phyloP scores from a whole-genome alignment of 352 stramenopile genomes.

The Pythium inflatum region DNA sequence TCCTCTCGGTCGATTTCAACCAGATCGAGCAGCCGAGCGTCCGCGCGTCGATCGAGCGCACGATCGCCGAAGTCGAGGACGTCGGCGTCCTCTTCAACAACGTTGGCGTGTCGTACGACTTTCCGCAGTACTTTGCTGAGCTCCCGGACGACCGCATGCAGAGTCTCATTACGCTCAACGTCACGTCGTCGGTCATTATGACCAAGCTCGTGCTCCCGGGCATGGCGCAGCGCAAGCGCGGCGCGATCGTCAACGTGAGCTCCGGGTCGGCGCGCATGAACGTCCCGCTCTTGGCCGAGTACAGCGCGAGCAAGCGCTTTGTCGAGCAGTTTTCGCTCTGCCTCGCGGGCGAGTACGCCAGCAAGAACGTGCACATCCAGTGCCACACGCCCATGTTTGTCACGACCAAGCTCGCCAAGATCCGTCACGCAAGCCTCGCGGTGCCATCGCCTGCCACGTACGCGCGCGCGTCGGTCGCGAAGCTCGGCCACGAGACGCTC shows the following conservation, averaged over 20 bases:
- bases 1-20: slow-evolving; percentile 95
- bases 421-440: slow-evolving; percentile 93
- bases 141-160: slow-evolving; percentile 93
- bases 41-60: slow-evolving; percentile 52
- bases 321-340: slow-evolving; percentile 97
- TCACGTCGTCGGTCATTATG: slow-evolving; percentile 79
- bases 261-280: slow-evolving; percentile 95
- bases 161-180: slow-evolving; percentile 91
- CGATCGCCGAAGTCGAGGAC: slow-evolving; percentile 84
- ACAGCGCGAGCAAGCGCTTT: slow-evolving; percentile 98
- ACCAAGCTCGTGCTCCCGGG: slow-evolving; percentile 88
- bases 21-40: slow-evolving; percentile 82
- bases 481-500: slow-evolving; percentile 93
- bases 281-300: slow-evolving; percentile 96
- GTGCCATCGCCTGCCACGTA: slow-evolving; percentile 93
- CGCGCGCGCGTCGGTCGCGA: slow-evolving; percentile 89
- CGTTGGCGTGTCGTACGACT: slow-evolving; percentile 98
- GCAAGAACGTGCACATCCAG: slow-evolving; percentile 94
- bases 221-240: slow-evolving; percentile 95
- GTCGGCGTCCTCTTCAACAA: slow-evolving; percentile 99
- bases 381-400: slow-evolving; percentile 99
- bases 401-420: slow-evolving; percentile 98
- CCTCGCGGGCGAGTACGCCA: slow-evolving; percentile 94
- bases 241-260: slow-evolving; percentile 97
- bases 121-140: slow-evolving; percentile 98